Evolutionary conservation across 495 filamentous ascomycete species (phyloP).

Genomic region (Aspergillus sclerotiicarbonarius): DNA sequence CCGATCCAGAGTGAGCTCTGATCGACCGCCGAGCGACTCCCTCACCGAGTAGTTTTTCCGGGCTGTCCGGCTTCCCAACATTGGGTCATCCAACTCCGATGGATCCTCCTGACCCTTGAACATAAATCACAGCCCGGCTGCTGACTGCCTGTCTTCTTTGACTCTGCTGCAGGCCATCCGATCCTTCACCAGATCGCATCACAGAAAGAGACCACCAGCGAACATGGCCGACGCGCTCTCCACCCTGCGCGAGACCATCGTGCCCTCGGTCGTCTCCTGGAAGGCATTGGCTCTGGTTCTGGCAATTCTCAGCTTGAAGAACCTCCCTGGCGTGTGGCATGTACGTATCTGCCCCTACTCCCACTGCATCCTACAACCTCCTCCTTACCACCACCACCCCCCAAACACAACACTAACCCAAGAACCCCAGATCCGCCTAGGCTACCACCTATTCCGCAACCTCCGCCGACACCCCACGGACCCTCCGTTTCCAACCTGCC

Average conservation of each 20-base stretch:
- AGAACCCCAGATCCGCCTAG: slow-evolving; percentile 41
- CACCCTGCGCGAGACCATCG: slow-evolving; percentile 22
- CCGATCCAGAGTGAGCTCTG: no score
- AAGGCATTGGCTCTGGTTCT: slow-evolving; percentile 51
- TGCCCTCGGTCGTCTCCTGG: slow-evolving; percentile 46
- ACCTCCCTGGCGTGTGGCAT: slow-evolving; percentile 62
- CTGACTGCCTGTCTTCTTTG: no score
- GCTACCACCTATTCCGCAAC: slow-evolving; percentile 50
- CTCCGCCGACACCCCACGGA: slow-evolving; percentile 44
- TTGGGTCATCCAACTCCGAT: no score
- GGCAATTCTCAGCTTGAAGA: slow-evolving; percentile 60
- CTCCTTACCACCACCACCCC: no score
- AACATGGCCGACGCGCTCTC: slow-evolving; percentile 2
- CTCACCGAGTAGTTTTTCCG: no score
- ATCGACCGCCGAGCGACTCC: no score
- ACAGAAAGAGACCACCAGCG: not conserved
- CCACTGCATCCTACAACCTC: not conserved
- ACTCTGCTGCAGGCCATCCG: not conserved
- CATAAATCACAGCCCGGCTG: no score
- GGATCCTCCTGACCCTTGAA: no score
- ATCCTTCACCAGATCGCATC: not conserved
- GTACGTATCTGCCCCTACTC: slow-evolving; percentile 38
- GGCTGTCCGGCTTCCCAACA: no score
- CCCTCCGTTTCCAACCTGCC: slow-evolving; percentile 36
- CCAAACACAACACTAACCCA: slow-evolving; percentile 16